phyloP scores from a whole-genome alignment of 441 rosid species.

The Syzygium malaccense region DNA sequence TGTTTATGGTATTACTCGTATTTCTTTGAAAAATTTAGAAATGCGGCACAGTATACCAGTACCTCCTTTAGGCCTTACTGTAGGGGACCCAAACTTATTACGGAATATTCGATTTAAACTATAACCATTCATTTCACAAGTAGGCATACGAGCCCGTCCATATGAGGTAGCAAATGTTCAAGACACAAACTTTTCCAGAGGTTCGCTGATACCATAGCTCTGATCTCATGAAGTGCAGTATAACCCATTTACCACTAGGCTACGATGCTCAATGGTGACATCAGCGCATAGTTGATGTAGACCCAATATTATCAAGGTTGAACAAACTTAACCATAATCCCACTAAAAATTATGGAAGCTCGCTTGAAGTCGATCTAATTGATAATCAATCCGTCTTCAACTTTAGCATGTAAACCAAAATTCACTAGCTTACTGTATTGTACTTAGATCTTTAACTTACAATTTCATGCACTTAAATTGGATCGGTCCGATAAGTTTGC shows the following conservation, averaged over 20 bases:
- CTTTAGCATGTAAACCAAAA: neutral
- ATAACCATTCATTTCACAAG: neutral
- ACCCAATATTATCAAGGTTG: neutral
- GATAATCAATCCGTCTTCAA: neutral
- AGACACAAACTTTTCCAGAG: neutral
- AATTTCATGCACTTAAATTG: neutral
- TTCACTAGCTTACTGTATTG: neutral
- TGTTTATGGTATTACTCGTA: neutral
- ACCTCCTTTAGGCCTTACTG: neutral
- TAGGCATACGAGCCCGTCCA: neutral
- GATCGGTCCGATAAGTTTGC: neutral
- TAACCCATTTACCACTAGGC: neutral
- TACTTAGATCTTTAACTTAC: neutral
- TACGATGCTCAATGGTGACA: neutral
- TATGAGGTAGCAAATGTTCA: neutral
- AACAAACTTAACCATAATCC: neutral
- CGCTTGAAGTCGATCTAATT: neutral
- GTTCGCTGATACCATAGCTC: neutral
- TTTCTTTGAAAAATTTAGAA: neutral
- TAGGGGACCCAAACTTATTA: neutral
- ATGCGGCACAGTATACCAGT: neutral
- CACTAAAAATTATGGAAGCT: neutral
- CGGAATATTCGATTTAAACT: neutral
- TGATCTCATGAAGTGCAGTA: neutral
- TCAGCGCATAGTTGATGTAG: neutral